phyloP scores from a whole-genome alignment of 2,329 filamentous ascomycete genomes.

The Nigrospora osmanthi region DNA sequence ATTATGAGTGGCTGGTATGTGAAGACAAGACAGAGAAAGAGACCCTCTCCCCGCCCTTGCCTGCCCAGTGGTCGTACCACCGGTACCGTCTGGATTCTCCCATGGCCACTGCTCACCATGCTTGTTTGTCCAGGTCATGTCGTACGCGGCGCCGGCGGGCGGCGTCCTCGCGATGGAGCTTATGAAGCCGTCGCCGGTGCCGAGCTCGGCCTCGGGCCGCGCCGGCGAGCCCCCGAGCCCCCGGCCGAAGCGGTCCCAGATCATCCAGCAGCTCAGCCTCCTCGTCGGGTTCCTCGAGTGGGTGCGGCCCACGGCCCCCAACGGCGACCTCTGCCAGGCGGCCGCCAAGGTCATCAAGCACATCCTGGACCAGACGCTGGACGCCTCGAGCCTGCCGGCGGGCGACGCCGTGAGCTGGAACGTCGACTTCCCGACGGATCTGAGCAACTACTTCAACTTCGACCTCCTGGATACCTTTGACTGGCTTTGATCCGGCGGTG shows the following conservation, averaged over 20 bases:
- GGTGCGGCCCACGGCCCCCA: conserved; percentile 33
- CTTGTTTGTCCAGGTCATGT: conserved; percentile 25
- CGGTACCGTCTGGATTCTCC: not conserved
- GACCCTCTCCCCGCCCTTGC: too few species aligned
- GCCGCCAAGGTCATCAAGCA: conserved; percentile 34
- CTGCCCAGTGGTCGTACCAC: too few species aligned
- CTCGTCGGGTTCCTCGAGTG: conserved; percentile 38
- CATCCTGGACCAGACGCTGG: conserved; percentile 36
- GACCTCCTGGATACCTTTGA: conserved; percentile 35
- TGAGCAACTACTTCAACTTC: conserved; percentile 25
- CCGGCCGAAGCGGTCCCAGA: conserved; percentile 23
- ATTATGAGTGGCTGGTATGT: conserved; percentile 36
- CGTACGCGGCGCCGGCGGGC: conserved; percentile 33
- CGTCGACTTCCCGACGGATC: conserved; percentile 11
- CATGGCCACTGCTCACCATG: not conserved
- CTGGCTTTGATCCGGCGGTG: conserved; percentile 15
- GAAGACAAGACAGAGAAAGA: not conserved
- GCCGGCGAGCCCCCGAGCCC: not conserved
- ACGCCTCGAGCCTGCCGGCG: conserved; percentile 13
- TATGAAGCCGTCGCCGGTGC: conserved; percentile 2
- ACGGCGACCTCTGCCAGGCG: conserved; percentile 31
- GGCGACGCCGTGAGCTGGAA: conserved; percentile 20
- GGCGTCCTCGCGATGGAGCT: conserved; percentile 38
- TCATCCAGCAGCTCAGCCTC: conserved; percentile 38
- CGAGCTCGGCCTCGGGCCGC: not conserved